Percentiles rank a stretch among this genome's conserved stretches.
Evolutionary conservation across 257 asterid species (phyloP).

Genomic region (Salvia miltiorrhiza): DNA sequence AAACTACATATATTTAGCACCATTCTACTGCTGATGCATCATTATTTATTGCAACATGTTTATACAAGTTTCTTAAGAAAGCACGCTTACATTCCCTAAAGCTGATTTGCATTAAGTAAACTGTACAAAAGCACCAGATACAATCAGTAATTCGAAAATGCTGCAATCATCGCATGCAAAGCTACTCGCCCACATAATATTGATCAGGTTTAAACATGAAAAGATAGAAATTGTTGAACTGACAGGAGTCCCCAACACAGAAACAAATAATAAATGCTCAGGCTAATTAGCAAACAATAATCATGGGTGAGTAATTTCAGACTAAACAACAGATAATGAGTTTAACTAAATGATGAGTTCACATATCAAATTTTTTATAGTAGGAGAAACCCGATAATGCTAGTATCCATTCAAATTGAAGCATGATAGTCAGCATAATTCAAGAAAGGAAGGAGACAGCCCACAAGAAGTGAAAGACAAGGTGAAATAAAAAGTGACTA

Average conservation of each 20-base stretch:
- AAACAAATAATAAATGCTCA: neutral
- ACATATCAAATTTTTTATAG: neutral
- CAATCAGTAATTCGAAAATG: neutral
- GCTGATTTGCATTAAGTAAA: neutral
- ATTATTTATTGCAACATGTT: neutral
- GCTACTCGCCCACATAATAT: neutral
- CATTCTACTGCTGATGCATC: slow-evolving; percentile 8
- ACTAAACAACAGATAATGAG: neutral
- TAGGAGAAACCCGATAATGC: neutral
- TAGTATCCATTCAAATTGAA: neutral
- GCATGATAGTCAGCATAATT: neutral
- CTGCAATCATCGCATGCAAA: neutral
- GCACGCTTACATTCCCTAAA: neutral
- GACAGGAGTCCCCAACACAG: neutral
- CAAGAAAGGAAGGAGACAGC: neutral
- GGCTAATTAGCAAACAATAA: neutral
- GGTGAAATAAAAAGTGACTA: neutral
- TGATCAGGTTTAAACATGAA: neutral
- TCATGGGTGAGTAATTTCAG: slow-evolving; percentile 1
- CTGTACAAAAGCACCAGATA: neutral
- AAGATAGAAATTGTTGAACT: neutral
- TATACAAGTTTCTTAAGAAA: neutral
- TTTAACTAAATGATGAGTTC: neutral
- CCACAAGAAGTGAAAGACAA: neutral
- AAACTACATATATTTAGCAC: neutral